phyloP scores from a whole-genome alignment of 2,329 filamentous ascomycete species.

The Lachnellula hyalina region DNA sequence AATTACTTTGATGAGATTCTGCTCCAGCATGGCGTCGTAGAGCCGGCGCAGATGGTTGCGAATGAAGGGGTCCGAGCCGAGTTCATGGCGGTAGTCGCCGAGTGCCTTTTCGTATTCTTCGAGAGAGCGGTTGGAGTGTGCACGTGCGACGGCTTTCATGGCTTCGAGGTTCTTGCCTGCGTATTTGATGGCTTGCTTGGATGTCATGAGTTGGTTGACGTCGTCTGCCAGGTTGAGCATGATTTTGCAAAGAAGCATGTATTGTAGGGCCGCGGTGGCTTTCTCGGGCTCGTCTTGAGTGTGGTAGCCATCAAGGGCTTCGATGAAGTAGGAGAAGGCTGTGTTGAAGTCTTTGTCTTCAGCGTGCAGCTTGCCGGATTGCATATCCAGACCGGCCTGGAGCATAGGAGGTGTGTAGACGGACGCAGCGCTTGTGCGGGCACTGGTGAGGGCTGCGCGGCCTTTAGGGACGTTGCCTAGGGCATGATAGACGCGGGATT shows the following conservation, averaged over 20 bases:
- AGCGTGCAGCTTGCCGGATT: slow-evolving; percentile 97
- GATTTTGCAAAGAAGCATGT: slow-evolving; percentile 99
- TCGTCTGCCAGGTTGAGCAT: slow-evolving; percentile 98
- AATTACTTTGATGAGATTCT: slow-evolving; percentile 99
- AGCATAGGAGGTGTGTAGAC: slow-evolving; percentile 95
- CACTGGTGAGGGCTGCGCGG: slow-evolving; percentile 87
- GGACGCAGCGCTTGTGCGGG: slow-evolving; percentile 89
- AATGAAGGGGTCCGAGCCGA: slow-evolving; percentile 92
- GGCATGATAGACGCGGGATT: slow-evolving; percentile 95
- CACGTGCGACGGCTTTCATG: slow-evolving; percentile 97
- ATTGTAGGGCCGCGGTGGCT: slow-evolving; percentile 96
- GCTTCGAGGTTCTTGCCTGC: slow-evolving; percentile 93
- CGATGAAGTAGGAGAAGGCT: slow-evolving; percentile 97
- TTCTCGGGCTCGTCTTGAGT: slow-evolving; percentile 80
- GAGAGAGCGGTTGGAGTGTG: slow-evolving; percentile 89
- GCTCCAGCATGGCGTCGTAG: slow-evolving; percentile 98
- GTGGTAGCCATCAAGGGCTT: slow-evolving; percentile 95
- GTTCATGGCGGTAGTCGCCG: slow-evolving; percentile 84
- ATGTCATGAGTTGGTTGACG: slow-evolving; percentile 88
- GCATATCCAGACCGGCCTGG: slow-evolving; percentile 97
- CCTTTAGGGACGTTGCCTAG: slow-evolving; percentile 95
- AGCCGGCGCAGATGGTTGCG: slow-evolving; percentile 91
- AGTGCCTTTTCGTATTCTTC: slow-evolving; percentile 96
- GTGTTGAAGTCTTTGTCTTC: slow-evolving; percentile 99
- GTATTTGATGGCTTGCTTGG: slow-evolving; percentile 95